phyloP scores from a whole-genome alignment of 371 early-diverging fungal species.

The Rhizopus microsporus region DNA sequence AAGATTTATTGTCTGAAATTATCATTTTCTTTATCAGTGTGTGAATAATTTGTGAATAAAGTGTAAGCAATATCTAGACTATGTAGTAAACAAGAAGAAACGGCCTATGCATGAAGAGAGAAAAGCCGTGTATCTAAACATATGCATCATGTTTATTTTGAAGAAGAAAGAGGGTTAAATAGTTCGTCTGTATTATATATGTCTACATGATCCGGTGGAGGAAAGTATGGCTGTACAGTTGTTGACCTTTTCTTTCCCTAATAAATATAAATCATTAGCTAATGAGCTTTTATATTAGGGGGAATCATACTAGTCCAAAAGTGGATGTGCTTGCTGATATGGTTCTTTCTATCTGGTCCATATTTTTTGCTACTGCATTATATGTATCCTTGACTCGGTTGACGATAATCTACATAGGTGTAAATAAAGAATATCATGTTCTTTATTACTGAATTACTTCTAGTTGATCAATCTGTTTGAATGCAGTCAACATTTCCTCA shows the following conservation, averaged over 20 bases:
- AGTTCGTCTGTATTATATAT: constrained; percentile 38
- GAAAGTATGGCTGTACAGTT: constrained; percentile 48
- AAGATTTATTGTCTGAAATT: too few relatives aligned
- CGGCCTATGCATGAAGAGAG: too few relatives aligned
- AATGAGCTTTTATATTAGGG: background rate
- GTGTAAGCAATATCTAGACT: too few relatives aligned
- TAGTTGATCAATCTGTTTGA: constrained; percentile 43
- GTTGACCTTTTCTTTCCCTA: constrained; percentile 1
- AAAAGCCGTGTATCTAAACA: too few relatives aligned
- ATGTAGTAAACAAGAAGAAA: too few relatives aligned
- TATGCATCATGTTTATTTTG: background rate
- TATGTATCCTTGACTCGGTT: constrained; percentile 37
- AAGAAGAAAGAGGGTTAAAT: constrained; percentile 8
- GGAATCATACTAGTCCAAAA: constrained; percentile 22
- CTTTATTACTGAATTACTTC: constrained; percentile 22
- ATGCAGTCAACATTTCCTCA: constrained; percentile 23
- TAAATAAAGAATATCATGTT: background rate
- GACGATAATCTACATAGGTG: constrained; percentile 21
- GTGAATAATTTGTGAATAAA: too few relatives aligned
- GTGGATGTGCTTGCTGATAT: constrained; percentile 29
- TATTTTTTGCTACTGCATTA: constrained; percentile 36
- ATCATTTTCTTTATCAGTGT: too few relatives aligned
- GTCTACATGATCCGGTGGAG: constrained; percentile 44
- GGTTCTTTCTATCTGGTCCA: constrained; percentile 41
- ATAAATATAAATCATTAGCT: background rate